phyloP scores from a whole-genome alignment of 2,329 filamentous ascomycete species.

The Neospermospora avenae region DNA sequence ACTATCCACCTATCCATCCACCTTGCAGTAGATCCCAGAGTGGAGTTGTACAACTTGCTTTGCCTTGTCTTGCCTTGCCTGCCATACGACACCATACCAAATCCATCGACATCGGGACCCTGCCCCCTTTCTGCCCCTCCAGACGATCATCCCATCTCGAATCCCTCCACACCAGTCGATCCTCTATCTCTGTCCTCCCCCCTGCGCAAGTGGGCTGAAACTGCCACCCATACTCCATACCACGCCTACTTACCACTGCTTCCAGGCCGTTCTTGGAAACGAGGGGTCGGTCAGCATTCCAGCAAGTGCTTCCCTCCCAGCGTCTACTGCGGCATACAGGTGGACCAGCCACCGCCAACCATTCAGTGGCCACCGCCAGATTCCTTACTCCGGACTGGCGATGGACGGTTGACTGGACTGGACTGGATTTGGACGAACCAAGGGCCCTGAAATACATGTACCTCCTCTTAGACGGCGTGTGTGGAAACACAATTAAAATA shows the following conservation, averaged over 20 bases:
- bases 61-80: neutral
- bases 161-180: conserved; percentile 9
- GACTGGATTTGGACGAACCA: conserved; percentile 4
- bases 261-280: conserved; percentile 6
- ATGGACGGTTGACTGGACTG: no score
- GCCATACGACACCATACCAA: neutral
- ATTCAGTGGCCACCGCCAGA: conserved; percentile 11
- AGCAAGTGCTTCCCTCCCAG: conserved; percentile 1
- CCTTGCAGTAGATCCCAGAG: conserved; percentile 1
- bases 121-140: neutral
- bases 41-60: neutral
- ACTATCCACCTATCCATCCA: neutral
- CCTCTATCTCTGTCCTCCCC: neutral
- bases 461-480: conserved; percentile 1
- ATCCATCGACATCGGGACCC: neutral
- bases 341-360: conserved; percentile 21
- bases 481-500: conserved; percentile 1
- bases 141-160: neutral
- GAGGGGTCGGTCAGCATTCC: conserved; percentile 14
- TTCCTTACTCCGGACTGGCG: conserved; percentile 24
- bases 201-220: conserved; percentile 16
- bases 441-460: conserved; percentile 18
- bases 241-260: no score
- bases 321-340: neutral
- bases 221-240: conserved; percentile 3